These are phyloP conservation scores for Penicillium steckii DNA, from an alignment of 495 filamentous ascomycete genomes.

Conservation along the genomic window DNA sequence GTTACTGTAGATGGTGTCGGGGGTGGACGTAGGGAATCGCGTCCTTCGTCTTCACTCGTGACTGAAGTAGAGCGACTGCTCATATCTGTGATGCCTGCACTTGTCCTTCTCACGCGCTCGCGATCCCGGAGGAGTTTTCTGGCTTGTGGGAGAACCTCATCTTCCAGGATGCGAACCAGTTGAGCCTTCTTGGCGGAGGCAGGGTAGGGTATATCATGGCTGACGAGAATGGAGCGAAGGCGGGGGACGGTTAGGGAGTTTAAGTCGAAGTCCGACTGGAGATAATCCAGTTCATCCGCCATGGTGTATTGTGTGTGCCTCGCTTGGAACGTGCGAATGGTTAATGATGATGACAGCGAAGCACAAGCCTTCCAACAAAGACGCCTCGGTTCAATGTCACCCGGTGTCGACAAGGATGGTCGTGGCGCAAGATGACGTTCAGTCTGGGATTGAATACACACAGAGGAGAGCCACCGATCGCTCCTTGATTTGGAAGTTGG, in stretches of 20 bases:
- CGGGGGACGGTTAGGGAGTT: conserved; percentile 77
- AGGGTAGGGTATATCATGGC: conserved; percentile 79
- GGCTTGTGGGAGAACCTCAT: conserved; percentile 74
- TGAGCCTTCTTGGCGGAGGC: conserved; percentile 85
- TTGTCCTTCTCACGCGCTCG: conserved; percentile 73
- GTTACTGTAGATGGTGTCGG: conserved; percentile 43
- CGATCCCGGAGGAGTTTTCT: conserved; percentile 70
- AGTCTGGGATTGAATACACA: conserved; percentile 11
- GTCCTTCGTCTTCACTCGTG: conserved; percentile 45
- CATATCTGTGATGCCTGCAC: conserved; percentile 82
- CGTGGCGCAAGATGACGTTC: conserved; percentile 6
- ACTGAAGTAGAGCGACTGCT: conserved; percentile 54
- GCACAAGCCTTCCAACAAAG: conserved; percentile 7
- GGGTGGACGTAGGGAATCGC: conserved; percentile 47
- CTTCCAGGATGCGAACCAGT: conserved; percentile 78
- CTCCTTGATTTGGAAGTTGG: conserved; percentile 20
- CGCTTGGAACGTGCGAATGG: conserved; percentile 2
- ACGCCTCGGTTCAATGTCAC: neutral
- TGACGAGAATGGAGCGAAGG: conserved; percentile 84
- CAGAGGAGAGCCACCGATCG: conserved; percentile 18
- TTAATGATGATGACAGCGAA: neutral
- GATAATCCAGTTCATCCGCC: conserved; percentile 74
- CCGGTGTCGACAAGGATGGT: conserved; percentile 2
- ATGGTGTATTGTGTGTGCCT: conserved; percentile 51
- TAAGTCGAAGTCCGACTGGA: conserved; percentile 82